Evolutionary conservation across 305 asterid species (phyloP), one percentile per base, ranked within the genome.

Genomic region (Fraxinus angustifolia): DNA sequence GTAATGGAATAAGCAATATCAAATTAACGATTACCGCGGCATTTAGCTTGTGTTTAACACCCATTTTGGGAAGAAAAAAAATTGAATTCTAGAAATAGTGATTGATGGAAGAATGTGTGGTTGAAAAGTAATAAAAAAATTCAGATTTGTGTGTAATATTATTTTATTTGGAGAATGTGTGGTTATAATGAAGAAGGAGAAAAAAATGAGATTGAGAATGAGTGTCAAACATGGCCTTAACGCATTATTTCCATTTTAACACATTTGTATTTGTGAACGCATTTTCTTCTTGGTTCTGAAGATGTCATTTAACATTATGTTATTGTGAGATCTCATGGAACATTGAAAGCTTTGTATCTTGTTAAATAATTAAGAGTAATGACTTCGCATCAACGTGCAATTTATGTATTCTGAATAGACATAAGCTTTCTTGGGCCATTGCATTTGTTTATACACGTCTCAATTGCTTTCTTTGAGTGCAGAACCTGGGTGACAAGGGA

Each of bases 401-500:
- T 6, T 35, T 35, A 35, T 35, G 40, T 6, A 35, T 35, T 8
- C 40, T 35, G 40, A 60, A 30, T 71, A 1, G 16, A 23, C 14
- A 60, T 53, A 10, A 60, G 23, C 4, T 7, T 60, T 21, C 14
- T 60, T 10, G 42, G 31, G 36, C 65, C 48, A 21, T 60, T 21
- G 3, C 6, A 19, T 58, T 21, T 19, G 5, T 14, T 8, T 23
- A 19, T 60, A 23, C 21, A 4, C 6, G 17, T 17, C 21, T 5
- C 28, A 56, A 19, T 56, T 17, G 67, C 17, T 77, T 16, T 50
- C 6, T 7, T 1, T 19, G 34, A 23, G 5, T 42, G 53, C 86
- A 88, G 90, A 81, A 83, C 81, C 71, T 88, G 68, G 87, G 89
- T 36, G 90, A 88, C 82, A 80, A 82, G 83, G 90, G 90, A 36